phyloP scores from a whole-genome alignment of 2,329 filamentous ascomycete species.

The Phyllosticta paracitricarpa region DNA sequence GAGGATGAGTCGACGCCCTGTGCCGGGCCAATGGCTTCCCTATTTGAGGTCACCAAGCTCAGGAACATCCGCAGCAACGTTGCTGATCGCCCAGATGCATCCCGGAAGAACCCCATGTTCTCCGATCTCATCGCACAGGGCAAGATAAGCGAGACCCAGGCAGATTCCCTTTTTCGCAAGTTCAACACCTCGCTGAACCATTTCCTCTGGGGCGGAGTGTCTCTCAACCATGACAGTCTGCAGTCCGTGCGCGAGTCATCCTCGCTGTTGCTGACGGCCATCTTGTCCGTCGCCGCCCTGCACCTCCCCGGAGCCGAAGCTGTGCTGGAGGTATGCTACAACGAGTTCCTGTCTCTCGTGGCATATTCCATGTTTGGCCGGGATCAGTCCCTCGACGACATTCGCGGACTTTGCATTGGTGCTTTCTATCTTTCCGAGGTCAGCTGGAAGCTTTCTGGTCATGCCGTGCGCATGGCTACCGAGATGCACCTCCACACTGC shows the following conservation, averaged over 20 bases:
- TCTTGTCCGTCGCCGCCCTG: slow-evolving; percentile 22
- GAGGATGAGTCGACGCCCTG: slow-evolving; percentile 1
- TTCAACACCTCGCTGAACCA: slow-evolving; percentile 23
- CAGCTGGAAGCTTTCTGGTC: slow-evolving; percentile 31
- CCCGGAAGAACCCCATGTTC: slow-evolving; percentile 15
- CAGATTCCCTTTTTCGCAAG: slow-evolving; percentile 21
- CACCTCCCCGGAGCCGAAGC: slow-evolving; percentile 21
- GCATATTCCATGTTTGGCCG: slow-evolving; percentile 25
- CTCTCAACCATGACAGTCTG: slow-evolving; percentile 22
- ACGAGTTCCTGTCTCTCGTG: slow-evolving; percentile 23
- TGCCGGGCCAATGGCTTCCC: slow-evolving; percentile 24
- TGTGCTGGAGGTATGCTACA: slow-evolving; percentile 23
- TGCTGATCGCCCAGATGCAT: slow-evolving; percentile 16
- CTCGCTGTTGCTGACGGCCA: slow-evolving; percentile 22
- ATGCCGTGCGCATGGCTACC: slow-evolving; percentile 29
- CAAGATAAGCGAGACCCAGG: slow-evolving; percentile 18
- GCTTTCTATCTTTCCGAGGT: slow-evolving; percentile 32
- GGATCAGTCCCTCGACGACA: slow-evolving; percentile 28
- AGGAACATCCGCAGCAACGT: slow-evolving; percentile 22
- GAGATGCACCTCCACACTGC: slow-evolving; percentile 32
- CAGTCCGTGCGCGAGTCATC: slow-evolving; percentile 21
- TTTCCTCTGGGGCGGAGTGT: slow-evolving; percentile 24
- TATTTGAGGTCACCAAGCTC: slow-evolving; percentile 25
- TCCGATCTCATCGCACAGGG: slow-evolving; percentile 25
- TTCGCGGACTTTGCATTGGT: slow-evolving; percentile 30